Base-by-base conservation (phyloP, 2,329 filamentous ascomycete species). In the Xylariaceae sp. region DNA sequence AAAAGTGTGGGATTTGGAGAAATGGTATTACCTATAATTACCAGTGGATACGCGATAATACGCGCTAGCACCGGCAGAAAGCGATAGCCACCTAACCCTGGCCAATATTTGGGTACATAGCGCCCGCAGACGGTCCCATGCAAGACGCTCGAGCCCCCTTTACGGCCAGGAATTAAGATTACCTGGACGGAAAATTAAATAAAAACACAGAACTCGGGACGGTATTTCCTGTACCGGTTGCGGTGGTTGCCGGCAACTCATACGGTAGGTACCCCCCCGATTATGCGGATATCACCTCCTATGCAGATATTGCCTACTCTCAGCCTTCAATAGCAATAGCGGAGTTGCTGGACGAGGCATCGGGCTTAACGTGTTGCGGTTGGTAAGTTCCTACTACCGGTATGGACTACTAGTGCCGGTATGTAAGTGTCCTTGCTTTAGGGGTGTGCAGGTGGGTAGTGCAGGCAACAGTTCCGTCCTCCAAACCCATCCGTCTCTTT, bases 1-100 rank as follows among this genome's bases (percentile, higher is more conserved):
- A 36, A 43, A 41, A 29, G 32, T 34, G 56, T 54, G 60, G 64
- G 61, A 62, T 60, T 59, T 65, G 63, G 63, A 57, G 62, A 64
- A 65, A 58, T 57, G 61, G 60, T 63, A 63, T 62, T 54, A n/a
- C n/a, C n/a, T n/a, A n/a, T n/a, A 51, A 63, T 62, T 54, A 51
- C 37, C 47, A 49, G 49, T 57, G 54, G 55, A 55, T 55, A 53
- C 57, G 52, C 55, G 55, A 55, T 49, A 15, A 34, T 15, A 42
- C 43, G 41, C 41, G 41, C 47, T 47, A 50, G 57, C 47, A 53
- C 10, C 32, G 13, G 56, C 26, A 26, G 49, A 52, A 48, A 47
- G 48, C 52, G 51, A 54, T 41, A 43, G 49, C 51, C 54, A 56
- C 36, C 53, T 39, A 60, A 47, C 54, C 58, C 59, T 57, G 57